These are phyloP conservation scores for Xylaria cubensis DNA, from an alignment of 495 filamentous ascomycete genomes.

Conservation along the genomic window DNA sequence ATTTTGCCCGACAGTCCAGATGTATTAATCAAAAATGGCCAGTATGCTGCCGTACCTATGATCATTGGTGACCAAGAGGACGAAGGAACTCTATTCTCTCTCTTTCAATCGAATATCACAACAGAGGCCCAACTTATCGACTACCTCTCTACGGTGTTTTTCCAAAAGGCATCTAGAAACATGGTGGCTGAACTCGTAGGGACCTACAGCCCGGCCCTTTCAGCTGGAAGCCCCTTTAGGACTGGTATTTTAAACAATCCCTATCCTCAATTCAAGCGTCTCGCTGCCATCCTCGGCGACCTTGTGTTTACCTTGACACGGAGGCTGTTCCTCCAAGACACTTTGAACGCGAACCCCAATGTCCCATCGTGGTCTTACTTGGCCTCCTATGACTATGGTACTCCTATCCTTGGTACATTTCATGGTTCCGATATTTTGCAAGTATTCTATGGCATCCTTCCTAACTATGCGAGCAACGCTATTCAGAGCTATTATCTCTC, in stretches of 20 bases:
- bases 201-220: slow-evolving; percentile 58
- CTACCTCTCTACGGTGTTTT: slow-evolving; percentile 66
- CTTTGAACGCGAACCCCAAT: slow-evolving; percentile 52
- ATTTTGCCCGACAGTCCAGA: slow-evolving; percentile 64
- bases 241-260: slow-evolving; percentile 66
- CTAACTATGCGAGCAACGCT: slow-evolving; percentile 65
- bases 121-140: slow-evolving; percentile 60
- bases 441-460: slow-evolving; percentile 66
- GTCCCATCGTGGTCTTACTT: slow-evolving; percentile 77
- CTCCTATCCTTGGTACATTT: slow-evolving; percentile 74
- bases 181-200: slow-evolving; percentile 60
- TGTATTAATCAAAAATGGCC: slow-evolving; percentile 50
- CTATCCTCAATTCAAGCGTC: slow-evolving; percentile 78
- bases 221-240: slow-evolving; percentile 68
- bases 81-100: slow-evolving; percentile 64
- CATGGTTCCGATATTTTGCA: slow-evolving; percentile 71
- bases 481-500: slow-evolving; percentile 69
- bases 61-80: slow-evolving; percentile 67
- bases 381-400: slow-evolving; percentile 69
- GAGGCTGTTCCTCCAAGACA: slow-evolving; percentile 58
- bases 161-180: slow-evolving; percentile 52
- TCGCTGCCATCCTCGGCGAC: slow-evolving; percentile 78
- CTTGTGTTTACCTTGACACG: slow-evolving; percentile 69
- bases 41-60: slow-evolving; percentile 64
- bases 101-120: slow-evolving; percentile 70